Percentiles rank a stretch among this genome's conserved stretches.
Evolutionary conservation across 441 rosid species (phyloP).

Genomic region (Euphorbia celastroides): DNA sequence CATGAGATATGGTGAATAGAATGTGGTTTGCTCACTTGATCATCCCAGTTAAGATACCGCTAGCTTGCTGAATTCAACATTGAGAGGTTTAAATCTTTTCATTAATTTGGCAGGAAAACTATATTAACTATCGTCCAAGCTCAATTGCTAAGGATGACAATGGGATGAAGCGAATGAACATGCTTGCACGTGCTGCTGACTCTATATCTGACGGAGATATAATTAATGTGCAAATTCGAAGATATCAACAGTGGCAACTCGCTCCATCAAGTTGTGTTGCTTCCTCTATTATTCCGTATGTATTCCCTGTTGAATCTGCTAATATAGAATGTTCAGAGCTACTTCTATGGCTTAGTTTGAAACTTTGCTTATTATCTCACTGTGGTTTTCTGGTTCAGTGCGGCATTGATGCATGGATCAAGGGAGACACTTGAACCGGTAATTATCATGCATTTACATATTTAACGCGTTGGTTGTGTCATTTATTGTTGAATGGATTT

Average conservation of each 20-base stretch:
- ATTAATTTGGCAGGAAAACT: conserved; percentile 71
- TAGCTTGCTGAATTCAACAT: not conserved
- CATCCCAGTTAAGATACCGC: not conserved
- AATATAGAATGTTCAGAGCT: not conserved
- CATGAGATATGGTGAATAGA: not conserved
- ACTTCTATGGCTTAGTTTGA: conserved; percentile 8
- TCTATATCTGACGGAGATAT: conserved; percentile 92
- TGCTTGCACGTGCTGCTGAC: conserved; percentile 88
- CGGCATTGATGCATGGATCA: conserved; percentile 82
- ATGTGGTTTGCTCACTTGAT: not conserved
- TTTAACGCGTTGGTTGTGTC: not conserved
- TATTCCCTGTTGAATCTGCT: conserved; percentile 17
- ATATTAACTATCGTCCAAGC: conserved; percentile 79
- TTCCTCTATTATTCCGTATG: conserved; percentile 90
- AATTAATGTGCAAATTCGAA: conserved; percentile 88
- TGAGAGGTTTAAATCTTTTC: not conserved
- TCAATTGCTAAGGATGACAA: conserved; percentile 63
- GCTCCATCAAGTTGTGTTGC: conserved; percentile 71
- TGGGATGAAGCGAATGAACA: conserved; percentile 67
- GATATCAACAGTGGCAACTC: conserved; percentile 97
- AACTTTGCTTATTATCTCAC: conserved; percentile 15
- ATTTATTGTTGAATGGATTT: not conserved
- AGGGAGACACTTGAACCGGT: conserved; percentile 88
- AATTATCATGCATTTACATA: conserved; percentile 15
- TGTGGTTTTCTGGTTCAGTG: conserved; percentile 38